Percentiles rank a stretch among this genome's conserved stretches.
Evolutionary conservation across 1,284 basidiomycete species (phyloP).

Genomic region (Trametes hirsuta): DNA sequence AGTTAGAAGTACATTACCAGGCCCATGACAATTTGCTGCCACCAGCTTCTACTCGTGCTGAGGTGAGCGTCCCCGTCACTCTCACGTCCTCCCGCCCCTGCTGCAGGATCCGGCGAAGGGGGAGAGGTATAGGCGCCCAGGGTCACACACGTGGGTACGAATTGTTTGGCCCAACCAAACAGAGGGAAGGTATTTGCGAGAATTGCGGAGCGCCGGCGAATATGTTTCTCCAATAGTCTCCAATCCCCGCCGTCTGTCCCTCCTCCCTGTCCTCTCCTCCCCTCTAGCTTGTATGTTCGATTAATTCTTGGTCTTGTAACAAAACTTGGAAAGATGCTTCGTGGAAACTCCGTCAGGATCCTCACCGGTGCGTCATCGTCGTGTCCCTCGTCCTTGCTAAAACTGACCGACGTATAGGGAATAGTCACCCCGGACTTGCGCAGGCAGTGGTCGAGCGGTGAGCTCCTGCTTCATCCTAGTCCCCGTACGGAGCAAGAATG

Average conservation of each 20-base stretch:
- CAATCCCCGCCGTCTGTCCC: neutral
- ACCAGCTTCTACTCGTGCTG: neutral
- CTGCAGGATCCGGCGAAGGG: neutral
- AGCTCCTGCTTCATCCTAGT: constrained; percentile 59
- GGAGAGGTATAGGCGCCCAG: neutral
- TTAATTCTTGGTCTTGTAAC: constrained; percentile 37
- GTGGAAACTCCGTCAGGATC: constrained; percentile 93
- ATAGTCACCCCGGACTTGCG: constrained; percentile 97
- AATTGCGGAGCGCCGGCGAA: constrained; percentile 24
- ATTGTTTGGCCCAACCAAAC: constrained; percentile 35
- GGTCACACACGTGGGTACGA: constrained; percentile 21
- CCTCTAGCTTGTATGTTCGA: constrained; percentile 31
- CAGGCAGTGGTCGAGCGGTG: constrained; percentile 93
- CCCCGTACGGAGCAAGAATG: constrained; percentile 34
- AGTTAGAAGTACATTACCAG: neutral
- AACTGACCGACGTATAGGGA: constrained; percentile 61
- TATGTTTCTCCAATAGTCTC: constrained; percentile 22
- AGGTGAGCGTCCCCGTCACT: neutral
- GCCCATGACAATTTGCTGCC: neutral
- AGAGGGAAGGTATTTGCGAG: constrained; percentile 24
- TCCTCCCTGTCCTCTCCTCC: constrained; percentile 8
- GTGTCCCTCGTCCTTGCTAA: constrained; percentile 3
- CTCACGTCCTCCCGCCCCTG: neutral
- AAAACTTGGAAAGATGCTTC: constrained; percentile 58
- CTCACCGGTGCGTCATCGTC: constrained; percentile 73